Evolutionary conservation across 768 basidiomycete genomes (phyloP), one percentile per base, ranked within the genome.

Genomic region (Leucocoprinus leucothites): DNA sequence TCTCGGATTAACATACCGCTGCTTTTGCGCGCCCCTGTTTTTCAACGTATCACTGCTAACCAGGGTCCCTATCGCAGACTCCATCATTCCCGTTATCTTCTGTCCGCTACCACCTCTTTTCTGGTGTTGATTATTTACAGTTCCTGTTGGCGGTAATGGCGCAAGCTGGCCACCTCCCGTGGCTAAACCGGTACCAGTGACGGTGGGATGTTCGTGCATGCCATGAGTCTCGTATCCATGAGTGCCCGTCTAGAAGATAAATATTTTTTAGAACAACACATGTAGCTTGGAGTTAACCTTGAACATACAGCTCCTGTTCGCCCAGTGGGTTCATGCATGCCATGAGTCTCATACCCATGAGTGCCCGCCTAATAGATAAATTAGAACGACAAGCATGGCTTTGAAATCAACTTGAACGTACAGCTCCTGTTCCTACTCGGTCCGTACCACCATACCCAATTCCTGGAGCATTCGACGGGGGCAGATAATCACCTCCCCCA

Each of bases 11-110:
- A 67, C 71, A 51, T 50, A 76, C 71, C 73, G 71, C 59, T 82
- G 77, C 62, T 81, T 82, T 68, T 80, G 69, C 19, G 74, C 56
- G 13, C 79, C 82, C 59, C 78, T 79, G 13, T 72, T 72, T 61
- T 79, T 77, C 19, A 82, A 63, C 0, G 76, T 64, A 25, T 69
- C 69, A 62, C 77, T 80, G 16, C 80, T 76, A 35, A 82, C 64
- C 38, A 76, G 52, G 9, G 68, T 59, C 4, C 80, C 81, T 24
- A 79, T 63, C 14, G 74, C 74, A 1, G 74, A 72, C 64, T 82
- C 78, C 35, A 79, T 65, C 61, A 80, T 81, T 26, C 80, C 80
- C 3, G 73, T 70, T 21, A 74, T 59, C 3, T 69, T 61, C n/a
- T 65, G 61, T 0, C 72, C 74, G n/a, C 63, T 61, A 22, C 70